Percentiles rank a stretch among this genome's conserved stretches.
Evolutionary conservation across 441 rosid genomes (phyloP).

Genomic region (Breynia disticha): DNA sequence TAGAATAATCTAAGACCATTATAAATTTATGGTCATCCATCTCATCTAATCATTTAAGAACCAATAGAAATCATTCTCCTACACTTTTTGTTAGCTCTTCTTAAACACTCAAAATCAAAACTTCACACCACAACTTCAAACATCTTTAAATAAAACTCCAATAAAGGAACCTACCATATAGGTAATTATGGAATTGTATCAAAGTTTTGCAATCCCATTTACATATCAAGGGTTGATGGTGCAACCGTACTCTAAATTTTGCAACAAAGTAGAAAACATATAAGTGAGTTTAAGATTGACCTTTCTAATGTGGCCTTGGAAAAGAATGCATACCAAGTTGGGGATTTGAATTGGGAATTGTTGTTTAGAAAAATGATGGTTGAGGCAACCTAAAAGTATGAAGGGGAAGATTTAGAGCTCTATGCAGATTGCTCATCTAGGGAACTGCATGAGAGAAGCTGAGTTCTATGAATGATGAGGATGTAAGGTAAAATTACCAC

Average conservation of each 20-base stretch:
- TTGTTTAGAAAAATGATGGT: constrained; percentile 27
- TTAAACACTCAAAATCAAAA: too few relatives aligned
- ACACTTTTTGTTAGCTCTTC: too few relatives aligned
- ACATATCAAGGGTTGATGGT: constrained; percentile 20
- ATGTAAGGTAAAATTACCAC: constrained; percentile 55
- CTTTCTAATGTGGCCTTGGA: constrained; percentile 29
- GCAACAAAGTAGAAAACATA: constrained; percentile 23
- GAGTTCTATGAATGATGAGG: constrained; percentile 30
- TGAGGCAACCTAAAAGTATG: constrained; percentile 24
- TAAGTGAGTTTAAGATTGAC: constrained; percentile 25
- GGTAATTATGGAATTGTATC: constrained; percentile 28
- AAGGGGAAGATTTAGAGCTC: constrained; percentile 12
- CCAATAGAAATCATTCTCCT: too few relatives aligned
- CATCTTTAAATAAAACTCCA: too few relatives aligned
- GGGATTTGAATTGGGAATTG: constrained; percentile 24
- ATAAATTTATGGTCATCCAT: too few relatives aligned
- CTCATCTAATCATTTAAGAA: too few relatives aligned
- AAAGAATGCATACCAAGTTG: constrained; percentile 36
- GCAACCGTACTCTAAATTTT: constrained; percentile 26
- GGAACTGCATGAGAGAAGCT: constrained; percentile 28
- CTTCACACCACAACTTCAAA: too few relatives aligned
- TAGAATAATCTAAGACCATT: too few relatives aligned
- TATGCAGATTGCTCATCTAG: constrained; percentile 32
- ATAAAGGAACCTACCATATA: constrained; percentile 28
- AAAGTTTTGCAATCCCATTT: constrained; percentile 38